Evolutionary conservation across 768 basidiomycete species (phyloP), one percentile per base, ranked within the genome.

Genomic region (Suillus plorans): DNA sequence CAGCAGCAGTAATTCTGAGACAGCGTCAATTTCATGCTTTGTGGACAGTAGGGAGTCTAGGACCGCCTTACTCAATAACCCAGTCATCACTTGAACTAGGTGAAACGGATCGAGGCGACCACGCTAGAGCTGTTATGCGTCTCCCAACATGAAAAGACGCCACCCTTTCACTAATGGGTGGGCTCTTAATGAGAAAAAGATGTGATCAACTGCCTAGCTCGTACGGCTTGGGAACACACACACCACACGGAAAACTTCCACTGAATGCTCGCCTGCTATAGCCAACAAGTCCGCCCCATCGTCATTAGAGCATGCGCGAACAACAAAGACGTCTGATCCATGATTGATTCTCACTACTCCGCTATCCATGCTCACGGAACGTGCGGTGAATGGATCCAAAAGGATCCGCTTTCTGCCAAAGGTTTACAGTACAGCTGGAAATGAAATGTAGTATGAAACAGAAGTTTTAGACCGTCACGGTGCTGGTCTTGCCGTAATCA

Each of bases 91-190:
- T 82, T 22, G 77, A 76, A 16, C 86, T 84, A 3, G 92, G 89
- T 6, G 92, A 94, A 7, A 86, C 77, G 8, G 90, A 80, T 14
- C 81, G 79, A 47, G 90, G 82, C 3, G 92, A 94, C 89, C 91
- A 94, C 3, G 92, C 90, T 16, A 94, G 74, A 5, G 93, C 85
- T 3, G 90, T 92, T 50, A 91, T 81, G 59, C 86, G 82, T 12
- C 82, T 80, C 22, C 92, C 92, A 50, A 94, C 76, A 76, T 91
- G 84, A 70, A 94, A 94, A 22, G 86, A 86, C 52, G 91, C 91
- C 69, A 94, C 69, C 42, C 77, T 78, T 64, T 78, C 79, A 70
- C 76, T 82, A 20, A 80, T 76, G 0, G 82, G 74, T 69, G 80
- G 76, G 69, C 74, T 77, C 83, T 86, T 70, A 41, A 66, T 52